Evolutionary conservation across 2,329 filamentous ascomycete species (phyloP).

Genomic region (Trichoderma pleuroti): DNA sequence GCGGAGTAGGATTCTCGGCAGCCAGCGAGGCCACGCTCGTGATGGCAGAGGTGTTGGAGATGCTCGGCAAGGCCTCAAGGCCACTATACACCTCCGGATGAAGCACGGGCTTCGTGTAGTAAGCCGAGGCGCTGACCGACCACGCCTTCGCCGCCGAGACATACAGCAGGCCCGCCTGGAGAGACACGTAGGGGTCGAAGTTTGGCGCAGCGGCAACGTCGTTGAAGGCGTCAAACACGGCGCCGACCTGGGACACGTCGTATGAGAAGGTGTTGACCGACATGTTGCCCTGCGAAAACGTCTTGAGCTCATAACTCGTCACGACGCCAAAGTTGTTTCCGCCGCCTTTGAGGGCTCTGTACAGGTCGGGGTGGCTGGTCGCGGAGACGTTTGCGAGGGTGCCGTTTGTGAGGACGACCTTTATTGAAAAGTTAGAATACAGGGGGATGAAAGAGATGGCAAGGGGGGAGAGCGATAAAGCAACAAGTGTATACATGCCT

Average conservation of each 20-base stretch:
- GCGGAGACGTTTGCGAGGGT: constrained; percentile 40
- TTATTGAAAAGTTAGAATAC: neutral
- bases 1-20: constrained; percentile 1
- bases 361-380: constrained; percentile 47
- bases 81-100: neutral
- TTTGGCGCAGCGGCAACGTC: constrained; percentile 21
- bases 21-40: neutral
- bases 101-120: constrained; percentile 21
- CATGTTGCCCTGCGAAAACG: constrained; percentile 35
- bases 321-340: constrained; percentile 58
- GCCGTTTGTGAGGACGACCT: constrained; percentile 45
- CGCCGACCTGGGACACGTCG: constrained; percentile 23
- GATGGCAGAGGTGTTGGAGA: neutral
- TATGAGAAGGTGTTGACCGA: constrained; percentile 37
- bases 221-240: constrained; percentile 24
- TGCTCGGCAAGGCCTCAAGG: neutral
- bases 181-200: constrained; percentile 24
- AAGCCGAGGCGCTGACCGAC: constrained; percentile 21
- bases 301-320: constrained; percentile 43
- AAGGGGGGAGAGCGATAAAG: neutral
- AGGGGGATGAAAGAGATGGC: neutral
- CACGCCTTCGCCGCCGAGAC: constrained; percentile 16
- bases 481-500: neutral
- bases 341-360: constrained; percentile 55
- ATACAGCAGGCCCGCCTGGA: constrained; percentile 25